Percentiles rank a stretch among this genome's conserved stretches.
These are phyloP conservation scores for Tylopilus sp. DNA, from an alignment of 1,284 basidiomycete genomes.

Conservation along the genomic window DNA sequence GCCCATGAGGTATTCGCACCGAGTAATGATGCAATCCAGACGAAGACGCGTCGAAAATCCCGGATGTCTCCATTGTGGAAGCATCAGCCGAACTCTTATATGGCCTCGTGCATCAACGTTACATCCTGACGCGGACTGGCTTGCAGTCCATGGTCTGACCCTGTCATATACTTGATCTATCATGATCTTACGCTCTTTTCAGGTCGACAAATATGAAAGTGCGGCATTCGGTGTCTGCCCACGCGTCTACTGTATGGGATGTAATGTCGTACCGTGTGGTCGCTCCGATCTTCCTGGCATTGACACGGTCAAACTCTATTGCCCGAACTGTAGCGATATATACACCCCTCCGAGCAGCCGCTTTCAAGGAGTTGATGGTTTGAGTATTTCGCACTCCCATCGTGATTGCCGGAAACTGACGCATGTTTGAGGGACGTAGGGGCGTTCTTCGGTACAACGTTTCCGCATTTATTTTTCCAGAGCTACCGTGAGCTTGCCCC, in stretches of 20 bases:
- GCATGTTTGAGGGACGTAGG: slow-evolving; percentile 47
- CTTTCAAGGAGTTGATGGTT: slow-evolving; percentile 95
- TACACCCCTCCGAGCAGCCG: slow-evolving; percentile 94
- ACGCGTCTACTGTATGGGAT: slow-evolving; percentile 88
- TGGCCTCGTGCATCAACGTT: slow-evolving; percentile 96
- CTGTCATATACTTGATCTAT: slow-evolving; percentile 11
- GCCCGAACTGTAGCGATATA: slow-evolving; percentile 97
- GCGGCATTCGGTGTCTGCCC: slow-evolving; percentile 95
- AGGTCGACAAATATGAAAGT: slow-evolving; percentile 96
- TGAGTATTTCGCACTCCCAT: slow-evolving; percentile 27
- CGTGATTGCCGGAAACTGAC: slow-evolving; percentile 12
- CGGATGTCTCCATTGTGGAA: slow-evolving; percentile 97
- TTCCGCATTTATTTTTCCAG: slow-evolving; percentile 96
- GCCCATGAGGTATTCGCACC: slow-evolving; percentile 14
- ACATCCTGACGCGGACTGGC: slow-evolving; percentile 92
- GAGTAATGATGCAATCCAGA: slow-evolving; percentile 44
- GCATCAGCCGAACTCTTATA: slow-evolving; percentile 97
- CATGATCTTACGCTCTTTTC: slow-evolving; percentile 21
- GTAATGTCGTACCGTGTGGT: slow-evolving; percentile 92
- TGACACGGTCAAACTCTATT: slow-evolving; percentile 98
- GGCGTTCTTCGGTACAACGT: slow-evolving; percentile 99
- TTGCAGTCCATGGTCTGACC: slow-evolving; percentile 87
- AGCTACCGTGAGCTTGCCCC: slow-evolving; percentile 90
- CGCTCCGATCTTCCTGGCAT: slow-evolving; percentile 95
- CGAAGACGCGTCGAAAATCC: slow-evolving; percentile 90